phyloP scores from a whole-genome alignment of 2,329 filamentous ascomycete genomes.

The Colletotrichum gloeosporioides region DNA sequence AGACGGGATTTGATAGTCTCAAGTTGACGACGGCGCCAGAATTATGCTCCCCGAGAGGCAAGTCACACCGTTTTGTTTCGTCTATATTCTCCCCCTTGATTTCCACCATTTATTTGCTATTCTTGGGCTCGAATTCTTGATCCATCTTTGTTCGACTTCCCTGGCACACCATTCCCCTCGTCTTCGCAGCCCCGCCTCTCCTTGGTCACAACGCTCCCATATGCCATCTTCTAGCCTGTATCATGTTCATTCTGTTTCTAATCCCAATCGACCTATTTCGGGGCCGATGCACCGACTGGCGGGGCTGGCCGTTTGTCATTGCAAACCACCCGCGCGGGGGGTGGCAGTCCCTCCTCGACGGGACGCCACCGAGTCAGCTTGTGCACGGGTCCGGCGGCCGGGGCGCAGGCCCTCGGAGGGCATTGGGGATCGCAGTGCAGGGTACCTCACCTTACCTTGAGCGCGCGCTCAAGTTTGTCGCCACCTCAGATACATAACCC shows the following conservation, averaged over 20 bases:
- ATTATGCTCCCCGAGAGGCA: slow-evolving; percentile 2
- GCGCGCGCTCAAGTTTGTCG: not conserved
- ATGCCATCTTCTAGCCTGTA: not conserved
- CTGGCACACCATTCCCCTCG: not conserved
- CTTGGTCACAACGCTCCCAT: not conserved
- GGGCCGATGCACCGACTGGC: not conserved
- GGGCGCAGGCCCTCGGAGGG: not conserved
- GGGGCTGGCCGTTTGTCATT: not conserved
- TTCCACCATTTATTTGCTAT: not conserved
- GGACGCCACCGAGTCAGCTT: not conserved
- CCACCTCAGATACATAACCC: not conserved
- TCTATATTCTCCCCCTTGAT: not conserved
- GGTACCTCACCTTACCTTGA: not conserved
- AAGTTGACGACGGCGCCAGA: not conserved
- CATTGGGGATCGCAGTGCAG: not conserved
- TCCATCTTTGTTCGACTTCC: not conserved
- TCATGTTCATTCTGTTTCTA: not conserved
- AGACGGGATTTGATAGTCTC: not conserved
- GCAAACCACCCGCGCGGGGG: not conserved
- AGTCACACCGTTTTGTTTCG: not conserved
- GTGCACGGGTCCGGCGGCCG: not conserved
- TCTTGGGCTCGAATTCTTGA: not conserved
- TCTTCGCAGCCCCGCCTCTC: not conserved
- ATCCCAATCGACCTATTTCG: not conserved
- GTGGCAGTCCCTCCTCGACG: not conserved